Percentiles rank a stretch among this genome's conserved stretches.
These are phyloP conservation scores for Pseudogymnoascus sp. DNA, from an alignment of 2,329 filamentous ascomycete species.

Conservation along the genomic window DNA sequence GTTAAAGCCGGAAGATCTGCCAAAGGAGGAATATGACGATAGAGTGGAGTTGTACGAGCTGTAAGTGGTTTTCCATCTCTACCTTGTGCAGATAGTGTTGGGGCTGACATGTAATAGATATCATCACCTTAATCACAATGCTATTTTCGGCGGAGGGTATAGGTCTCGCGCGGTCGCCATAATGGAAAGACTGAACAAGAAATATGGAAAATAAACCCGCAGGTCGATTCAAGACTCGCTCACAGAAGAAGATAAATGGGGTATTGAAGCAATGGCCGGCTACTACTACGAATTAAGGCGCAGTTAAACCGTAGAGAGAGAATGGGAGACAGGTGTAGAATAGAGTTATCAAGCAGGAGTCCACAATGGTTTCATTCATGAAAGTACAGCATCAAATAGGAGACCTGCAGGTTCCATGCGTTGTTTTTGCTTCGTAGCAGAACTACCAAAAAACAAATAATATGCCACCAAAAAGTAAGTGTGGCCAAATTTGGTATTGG, in stretches of 20 bases:
- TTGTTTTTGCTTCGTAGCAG: neutral
- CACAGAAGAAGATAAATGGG: neutral
- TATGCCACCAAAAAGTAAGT: neutral
- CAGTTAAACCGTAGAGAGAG: neutral
- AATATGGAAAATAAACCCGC: slow-evolving; percentile 51
- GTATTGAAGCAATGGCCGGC: neutral
- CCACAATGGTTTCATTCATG: neutral
- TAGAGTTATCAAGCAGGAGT: neutral
- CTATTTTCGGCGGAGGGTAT: slow-evolving; percentile 74
- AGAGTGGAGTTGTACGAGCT: slow-evolving; percentile 75
- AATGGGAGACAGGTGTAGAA: neutral
- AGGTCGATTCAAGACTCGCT: neutral
- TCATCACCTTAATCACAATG: slow-evolving; percentile 76
- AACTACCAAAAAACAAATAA: neutral
- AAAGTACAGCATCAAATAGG: neutral
- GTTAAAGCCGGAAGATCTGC: slow-evolving; percentile 72
- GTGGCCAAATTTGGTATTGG: slow-evolving; percentile 4
- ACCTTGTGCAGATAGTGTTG: neutral
- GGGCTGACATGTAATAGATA: slow-evolving; percentile 47
- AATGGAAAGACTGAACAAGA: slow-evolving; percentile 66
- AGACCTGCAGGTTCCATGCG: neutral
- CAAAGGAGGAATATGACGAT: slow-evolving; percentile 78
- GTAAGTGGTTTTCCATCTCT: slow-evolving; percentile 43
- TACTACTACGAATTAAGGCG: neutral
- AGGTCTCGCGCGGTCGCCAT: slow-evolving; percentile 69